Evolutionary conservation across 2,329 filamentous ascomycete genomes (phyloP).

Genomic region (Pseudodiploospora longispora): DNA sequence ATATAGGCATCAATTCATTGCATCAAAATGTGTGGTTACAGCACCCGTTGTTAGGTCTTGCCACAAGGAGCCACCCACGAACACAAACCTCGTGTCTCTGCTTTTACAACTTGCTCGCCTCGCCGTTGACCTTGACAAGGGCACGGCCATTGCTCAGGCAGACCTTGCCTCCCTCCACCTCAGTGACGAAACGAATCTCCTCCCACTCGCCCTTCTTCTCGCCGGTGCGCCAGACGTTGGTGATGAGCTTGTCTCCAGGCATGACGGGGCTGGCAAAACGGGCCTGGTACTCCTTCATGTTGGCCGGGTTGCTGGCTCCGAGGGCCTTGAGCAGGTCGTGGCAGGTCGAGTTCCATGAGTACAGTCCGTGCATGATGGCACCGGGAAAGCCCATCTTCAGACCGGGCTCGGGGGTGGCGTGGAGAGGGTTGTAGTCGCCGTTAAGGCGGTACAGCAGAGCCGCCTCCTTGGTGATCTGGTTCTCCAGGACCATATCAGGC

Average conservation of each 20-base stretch:
- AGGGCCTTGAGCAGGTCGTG: constrained; percentile 67
- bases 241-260: constrained; percentile 74
- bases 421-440: constrained; percentile 90
- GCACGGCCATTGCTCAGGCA: constrained; percentile 82
- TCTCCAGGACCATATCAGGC: constrained; percentile 62
- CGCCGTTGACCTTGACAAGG: constrained; percentile 57
- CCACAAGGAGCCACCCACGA: neutral
- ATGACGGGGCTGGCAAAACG: constrained; percentile 79
- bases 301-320: constrained; percentile 69
- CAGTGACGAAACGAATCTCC: constrained; percentile 73
- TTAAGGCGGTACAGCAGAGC: constrained; percentile 77
- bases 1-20: too few relatives aligned
- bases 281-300: constrained; percentile 82
- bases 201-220: constrained; percentile 59
- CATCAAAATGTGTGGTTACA: too few relatives aligned
- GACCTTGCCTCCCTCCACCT: constrained; percentile 72
- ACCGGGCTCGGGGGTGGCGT: constrained; percentile 78
- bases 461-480: constrained; percentile 64
- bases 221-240: constrained; percentile 73
- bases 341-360: constrained; percentile 73
- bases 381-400: constrained; percentile 87
- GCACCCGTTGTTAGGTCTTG: too few relatives aligned
- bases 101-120: constrained; percentile 51
- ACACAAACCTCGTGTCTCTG: neutral
- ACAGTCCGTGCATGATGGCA: constrained; percentile 81